phyloP scores from a whole-genome alignment of 176 grass and related monocot genomes.

The Canna indica region DNA sequence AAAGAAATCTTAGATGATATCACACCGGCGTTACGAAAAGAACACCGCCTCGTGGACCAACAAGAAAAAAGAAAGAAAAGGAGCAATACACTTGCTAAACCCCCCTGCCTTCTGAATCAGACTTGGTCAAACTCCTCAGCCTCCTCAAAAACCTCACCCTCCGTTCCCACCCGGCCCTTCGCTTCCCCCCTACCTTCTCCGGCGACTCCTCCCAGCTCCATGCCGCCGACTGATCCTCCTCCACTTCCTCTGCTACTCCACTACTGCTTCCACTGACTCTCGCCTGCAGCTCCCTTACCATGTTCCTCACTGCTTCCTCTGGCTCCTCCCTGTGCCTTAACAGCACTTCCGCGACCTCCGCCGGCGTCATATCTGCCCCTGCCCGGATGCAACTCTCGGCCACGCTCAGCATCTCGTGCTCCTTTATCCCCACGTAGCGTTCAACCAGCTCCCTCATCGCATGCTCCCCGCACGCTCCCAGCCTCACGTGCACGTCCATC shows the following conservation, averaged over 20 bases:
- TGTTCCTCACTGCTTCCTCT: conserved; percentile 50
- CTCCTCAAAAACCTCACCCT: conserved; percentile 77
- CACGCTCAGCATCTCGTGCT: conserved; percentile 43
- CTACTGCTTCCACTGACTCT: conserved; percentile 10
- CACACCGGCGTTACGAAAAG: not conserved
- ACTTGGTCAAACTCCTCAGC: conserved; percentile 87
- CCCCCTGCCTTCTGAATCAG: conserved; percentile 69
- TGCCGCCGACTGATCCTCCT: conserved; percentile 43
- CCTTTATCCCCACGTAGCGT: conserved; percentile 39
- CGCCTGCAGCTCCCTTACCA: conserved; percentile 52
- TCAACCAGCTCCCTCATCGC: conserved; percentile 62
- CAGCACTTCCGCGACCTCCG: conserved; percentile 82
- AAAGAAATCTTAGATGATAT: not conserved
- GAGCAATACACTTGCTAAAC: conserved; percentile 6
- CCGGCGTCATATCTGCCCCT: conserved; percentile 87
- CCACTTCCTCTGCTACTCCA: conserved; percentile 17
- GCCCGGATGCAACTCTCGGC: conserved; percentile 38
- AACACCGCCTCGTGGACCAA: too few species aligned
- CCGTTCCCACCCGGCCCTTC: conserved; percentile 59
- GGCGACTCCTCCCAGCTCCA: conserved; percentile 72
- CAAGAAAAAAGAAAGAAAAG: not conserved
- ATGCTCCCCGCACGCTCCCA: conserved; percentile 58
- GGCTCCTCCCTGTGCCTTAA: conserved; percentile 72
- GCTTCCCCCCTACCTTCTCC: conserved; percentile 53
- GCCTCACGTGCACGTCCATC: conserved; percentile 93